Evolutionary conservation across 768 basidiomycete genomes (phyloP), one percentile per base, ranked within the genome.

Genomic region (Suillus luteus): DNA sequence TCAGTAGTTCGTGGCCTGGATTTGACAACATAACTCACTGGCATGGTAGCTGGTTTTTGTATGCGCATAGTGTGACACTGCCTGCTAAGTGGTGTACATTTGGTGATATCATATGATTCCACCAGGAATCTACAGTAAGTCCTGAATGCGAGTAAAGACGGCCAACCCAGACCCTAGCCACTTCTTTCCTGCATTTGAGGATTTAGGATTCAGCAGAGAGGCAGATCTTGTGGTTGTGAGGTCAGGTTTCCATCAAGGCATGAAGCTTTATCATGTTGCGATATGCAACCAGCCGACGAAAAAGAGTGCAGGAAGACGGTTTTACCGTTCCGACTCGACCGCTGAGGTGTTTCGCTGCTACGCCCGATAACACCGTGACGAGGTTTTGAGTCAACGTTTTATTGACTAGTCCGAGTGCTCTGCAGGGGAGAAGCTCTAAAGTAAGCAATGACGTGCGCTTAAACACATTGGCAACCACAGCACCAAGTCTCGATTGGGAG

Each of bases 201-300:
- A 27, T 19, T 2, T 58, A 17, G 57, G 57, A 2, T 41, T 58
- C 17, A 27, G 2, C 9, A 58, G 24, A 9, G 38, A 58, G 24
- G 57, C 57, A 5, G 57, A 58, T 12, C 57, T 58, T 24, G 6
- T 38, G 5, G 17, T 58, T 19, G 24, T 58, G 10, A 41, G 10
- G 24, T 58, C 40, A 19, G 27, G 27, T 27, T 2, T 27, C 27
- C 27, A 27, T 43, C 41, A 43, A 43, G 43, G 19, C 43, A 68
- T 82, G 82, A 1, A 82, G 65, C 41, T 71, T 69, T 19, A 74
- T 75, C 0, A 77, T 79, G 65, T 85, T 85, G 49, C 83, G 75
- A 67, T 81, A 80, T 14, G 73, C 70, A 0, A 83, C 83, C 1
- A 87, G 75, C 24, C 77, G 76, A 19, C 80, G 71, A 65, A 77